phyloP scores from a whole-genome alignment of 164 flowering plant genomes.

The Pachysandra terminalis region DNA sequence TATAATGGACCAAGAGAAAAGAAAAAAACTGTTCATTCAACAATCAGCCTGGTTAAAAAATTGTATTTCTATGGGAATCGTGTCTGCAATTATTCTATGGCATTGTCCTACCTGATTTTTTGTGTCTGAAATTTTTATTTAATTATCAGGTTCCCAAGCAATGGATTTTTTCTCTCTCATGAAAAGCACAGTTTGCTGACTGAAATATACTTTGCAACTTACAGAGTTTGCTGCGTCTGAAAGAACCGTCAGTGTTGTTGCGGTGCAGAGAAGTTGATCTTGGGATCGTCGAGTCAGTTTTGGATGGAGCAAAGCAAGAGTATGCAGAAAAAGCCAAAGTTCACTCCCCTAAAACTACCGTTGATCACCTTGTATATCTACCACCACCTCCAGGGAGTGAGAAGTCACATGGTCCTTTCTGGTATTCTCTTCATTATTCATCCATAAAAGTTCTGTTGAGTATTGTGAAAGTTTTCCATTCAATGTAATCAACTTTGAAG shows the following conservation, averaged over 20 bases:
- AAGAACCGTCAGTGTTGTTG: constrained; percentile 55
- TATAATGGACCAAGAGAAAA: too few species aligned
- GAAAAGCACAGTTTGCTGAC: not conserved
- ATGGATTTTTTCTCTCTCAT: not conserved
- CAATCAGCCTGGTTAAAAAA: too few species aligned
- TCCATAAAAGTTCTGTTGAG: not conserved
- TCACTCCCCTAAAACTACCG: constrained; percentile 31
- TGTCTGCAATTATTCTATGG: too few species aligned
- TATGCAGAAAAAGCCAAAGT: constrained; percentile 49
- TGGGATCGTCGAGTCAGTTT: constrained; percentile 38
- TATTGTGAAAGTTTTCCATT: not conserved
- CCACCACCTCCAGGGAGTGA: constrained; percentile 52
- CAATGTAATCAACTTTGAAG: too few species aligned
- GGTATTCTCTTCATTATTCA: constrained; percentile 30
- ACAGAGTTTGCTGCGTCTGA: constrained; percentile 52
- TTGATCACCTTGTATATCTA: constrained; percentile 46
- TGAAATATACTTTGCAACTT: not conserved
- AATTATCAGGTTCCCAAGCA: too few species aligned
- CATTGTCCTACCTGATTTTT: too few species aligned
- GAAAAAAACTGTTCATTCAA: too few species aligned
- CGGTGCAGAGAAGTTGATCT: constrained; percentile 61
- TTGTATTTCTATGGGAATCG: too few species aligned
- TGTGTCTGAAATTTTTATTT: too few species aligned
- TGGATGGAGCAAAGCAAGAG: constrained; percentile 43
- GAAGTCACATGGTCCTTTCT: constrained; percentile 41